Evolutionary conservation across 495 filamentous ascomycete genomes (phyloP).

Genomic region (Amorphotheca resinae): DNA sequence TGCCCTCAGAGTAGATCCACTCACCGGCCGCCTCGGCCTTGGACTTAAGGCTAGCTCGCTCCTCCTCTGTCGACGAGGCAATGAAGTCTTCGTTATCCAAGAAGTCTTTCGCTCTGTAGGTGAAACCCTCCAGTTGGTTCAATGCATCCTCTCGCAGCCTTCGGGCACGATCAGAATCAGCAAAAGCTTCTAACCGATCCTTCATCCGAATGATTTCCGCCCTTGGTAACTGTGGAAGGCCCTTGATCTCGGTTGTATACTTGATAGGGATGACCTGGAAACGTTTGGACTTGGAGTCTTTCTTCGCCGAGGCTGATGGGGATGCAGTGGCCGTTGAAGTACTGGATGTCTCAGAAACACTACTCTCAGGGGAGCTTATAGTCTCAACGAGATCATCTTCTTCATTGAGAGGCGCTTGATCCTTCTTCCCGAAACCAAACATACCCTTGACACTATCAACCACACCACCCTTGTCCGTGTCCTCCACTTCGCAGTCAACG

Average conservation of each 20-base stretch:
- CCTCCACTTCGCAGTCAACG: slow-evolving; percentile 72
- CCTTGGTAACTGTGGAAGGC: slow-evolving; percentile 42
- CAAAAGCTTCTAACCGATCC: slow-evolving; percentile 65
- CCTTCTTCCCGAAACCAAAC: slow-evolving; percentile 74
- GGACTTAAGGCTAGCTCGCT: slow-evolving; percentile 48
- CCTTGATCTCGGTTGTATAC: slow-evolving; percentile 47
- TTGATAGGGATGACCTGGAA: slow-evolving; percentile 58
- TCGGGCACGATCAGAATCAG: slow-evolving; percentile 67
- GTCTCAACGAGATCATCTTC: slow-evolving; percentile 43
- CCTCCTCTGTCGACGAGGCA: slow-evolving; percentile 48
- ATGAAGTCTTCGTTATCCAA: slow-evolving; percentile 64
- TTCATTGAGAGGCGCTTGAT: slow-evolving; percentile 60
- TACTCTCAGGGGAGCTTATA: slow-evolving; percentile 24
- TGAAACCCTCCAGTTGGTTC: slow-evolving; percentile 88
- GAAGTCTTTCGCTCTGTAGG: slow-evolving; percentile 77
- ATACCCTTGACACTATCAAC: slow-evolving; percentile 89
- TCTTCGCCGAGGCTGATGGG: slow-evolving; percentile 24
- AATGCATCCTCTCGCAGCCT: slow-evolving; percentile 71
- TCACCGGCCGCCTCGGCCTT: slow-evolving; percentile 58
- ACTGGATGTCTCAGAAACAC: slow-evolving; percentile 25
- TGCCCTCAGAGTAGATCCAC: slow-evolving; percentile 84
- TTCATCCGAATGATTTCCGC: slow-evolving; percentile 53
- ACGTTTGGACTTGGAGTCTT: slow-evolving; percentile 38
- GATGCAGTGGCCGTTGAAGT: slow-evolving; percentile 25
- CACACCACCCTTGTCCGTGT: slow-evolving; percentile 56